Evolutionary conservation across 306 rosid genomes (phyloP), one percentile per base, ranked within the genome.

Genomic region (Astragalus glycyphyllos): DNA sequence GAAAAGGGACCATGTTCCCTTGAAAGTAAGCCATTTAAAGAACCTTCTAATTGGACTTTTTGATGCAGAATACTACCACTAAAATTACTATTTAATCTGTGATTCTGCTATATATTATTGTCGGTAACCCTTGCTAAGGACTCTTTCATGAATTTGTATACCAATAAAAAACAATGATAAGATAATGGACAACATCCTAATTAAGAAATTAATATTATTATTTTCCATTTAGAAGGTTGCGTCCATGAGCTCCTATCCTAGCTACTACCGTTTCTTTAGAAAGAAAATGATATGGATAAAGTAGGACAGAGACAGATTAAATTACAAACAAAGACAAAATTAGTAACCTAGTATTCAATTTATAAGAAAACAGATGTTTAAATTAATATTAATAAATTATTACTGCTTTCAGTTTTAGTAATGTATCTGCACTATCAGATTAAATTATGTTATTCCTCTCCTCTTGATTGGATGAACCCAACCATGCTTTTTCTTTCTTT

Each of bases 11-110:
- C 1, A 0, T 20, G 23, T 20, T 20, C 23, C 23, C 60, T 55
- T 68, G 67, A 63, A 74, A 56, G 74, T 23, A 53, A 13, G 59
- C 61, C 55, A 7, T 77, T 63, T 37, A 65, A 69, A 74, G 32
- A 67, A 58, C 61, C 59, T 50, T 73, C 17, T 40, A 44, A 17
- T 37, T 68, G 67, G 77, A 56, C 56, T 68, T 77, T 49, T 56
- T 56, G 72, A 50, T 42, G 41, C 72, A 42, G 64, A 45, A 69
- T 58, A 49, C 51, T 72, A 59, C 69, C 74, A 38, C 69, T 45
- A 23, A 71, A n/a, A 16, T 16, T 71, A 72, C 49, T 80, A 51
- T 61, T 71, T 66, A 65, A 51, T 63, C 69, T 60, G 56, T 55
- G 56, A 53, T 59, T 15, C 42, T 69, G 23, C 23, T 20, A 20